These are phyloP conservation scores for Strobilomyces confusus DNA, from an alignment of 768 basidiomycete genomes.

Conservation along the genomic window DNA sequence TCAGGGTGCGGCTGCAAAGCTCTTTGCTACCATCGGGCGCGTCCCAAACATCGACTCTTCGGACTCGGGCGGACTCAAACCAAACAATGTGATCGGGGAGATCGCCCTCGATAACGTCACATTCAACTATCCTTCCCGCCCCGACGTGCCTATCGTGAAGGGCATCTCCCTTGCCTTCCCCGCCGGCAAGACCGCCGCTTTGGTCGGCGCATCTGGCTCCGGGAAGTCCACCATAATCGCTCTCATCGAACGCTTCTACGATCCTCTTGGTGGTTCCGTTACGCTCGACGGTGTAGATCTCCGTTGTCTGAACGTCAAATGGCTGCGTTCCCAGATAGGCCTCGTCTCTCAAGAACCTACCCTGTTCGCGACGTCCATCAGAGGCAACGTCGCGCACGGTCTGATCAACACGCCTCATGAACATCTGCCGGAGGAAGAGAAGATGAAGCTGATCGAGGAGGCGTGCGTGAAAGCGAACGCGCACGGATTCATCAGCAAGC, in stretches of 20 bases:
- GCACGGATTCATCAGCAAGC: slow-evolving; percentile 76
- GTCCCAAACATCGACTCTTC: slow-evolving; percentile 83
- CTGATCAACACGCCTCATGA: slow-evolving; percentile 73
- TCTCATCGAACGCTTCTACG: slow-evolving; percentile 87
- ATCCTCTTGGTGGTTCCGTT: slow-evolving; percentile 64
- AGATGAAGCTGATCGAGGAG: slow-evolving; percentile 71
- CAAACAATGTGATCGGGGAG: slow-evolving; percentile 60
- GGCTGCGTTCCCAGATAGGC: slow-evolving; percentile 84
- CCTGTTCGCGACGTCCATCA: slow-evolving; percentile 81
- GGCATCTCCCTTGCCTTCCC: slow-evolving; percentile 61
- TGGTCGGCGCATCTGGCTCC: too few species aligned
- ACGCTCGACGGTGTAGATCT: slow-evolving; percentile 68
- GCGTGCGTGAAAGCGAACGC: slow-evolving; percentile 89
- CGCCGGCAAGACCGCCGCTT: too few species aligned
- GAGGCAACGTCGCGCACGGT: slow-evolving; percentile 79
- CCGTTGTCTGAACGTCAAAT: slow-evolving; percentile 73
- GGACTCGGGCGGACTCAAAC: slow-evolving; percentile 61
- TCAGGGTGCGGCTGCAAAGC: slow-evolving; percentile 81
- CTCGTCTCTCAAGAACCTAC: slow-evolving; percentile 87
- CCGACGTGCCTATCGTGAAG: slow-evolving; percentile 74
- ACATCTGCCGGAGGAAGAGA: slow-evolving; percentile 65
- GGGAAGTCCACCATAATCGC: slow-evolving; percentile 74
- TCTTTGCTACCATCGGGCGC: slow-evolving; percentile 85
- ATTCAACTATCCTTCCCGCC: slow-evolving; percentile 88
- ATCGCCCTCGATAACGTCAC: slow-evolving; percentile 69